Percentiles rank a stretch among this genome's conserved stretches.
Conservation (phyloP, 441 rosid species). For the Flueggea neowawraea region DNA sequence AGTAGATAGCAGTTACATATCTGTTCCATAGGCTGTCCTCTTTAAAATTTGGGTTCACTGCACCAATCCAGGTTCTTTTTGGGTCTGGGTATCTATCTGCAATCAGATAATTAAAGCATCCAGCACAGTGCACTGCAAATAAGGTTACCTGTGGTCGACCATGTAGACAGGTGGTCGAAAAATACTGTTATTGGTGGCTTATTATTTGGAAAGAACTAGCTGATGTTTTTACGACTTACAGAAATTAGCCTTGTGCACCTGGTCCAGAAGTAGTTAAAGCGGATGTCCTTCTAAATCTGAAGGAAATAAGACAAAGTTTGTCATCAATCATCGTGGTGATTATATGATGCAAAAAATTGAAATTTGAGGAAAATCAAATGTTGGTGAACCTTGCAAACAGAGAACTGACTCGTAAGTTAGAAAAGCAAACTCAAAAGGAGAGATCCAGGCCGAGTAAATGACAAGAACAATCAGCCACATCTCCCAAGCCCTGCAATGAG, state of each 20-base stretch:
- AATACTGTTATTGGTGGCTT: constrained; percentile 16
- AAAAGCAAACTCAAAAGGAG: constrained; percentile 90
- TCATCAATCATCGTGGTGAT: background rate
- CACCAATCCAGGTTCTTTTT: constrained; percentile 77
- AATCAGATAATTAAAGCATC: constrained; percentile 75
- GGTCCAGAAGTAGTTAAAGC: constrained; percentile 70
- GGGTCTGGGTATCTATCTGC: constrained; percentile 56
- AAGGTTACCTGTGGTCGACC: constrained; percentile 68
- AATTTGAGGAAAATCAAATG: constrained; percentile 1
- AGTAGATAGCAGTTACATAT: constrained; percentile 84
- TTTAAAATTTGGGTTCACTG: constrained; percentile 50
- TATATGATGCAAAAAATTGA: background rate
- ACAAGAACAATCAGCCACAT: constrained; percentile 85
- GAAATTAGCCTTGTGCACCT: constrained; percentile 64
- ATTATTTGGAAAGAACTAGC: background rate
- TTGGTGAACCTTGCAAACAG: constrained; percentile 31
- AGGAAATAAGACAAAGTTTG: background rate
- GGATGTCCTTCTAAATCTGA: constrained; percentile 86
- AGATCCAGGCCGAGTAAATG: constrained; percentile 94
- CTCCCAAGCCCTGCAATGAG: constrained; percentile 91
- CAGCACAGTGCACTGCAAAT: constrained; percentile 81
- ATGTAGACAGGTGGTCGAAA: constrained; percentile 10
- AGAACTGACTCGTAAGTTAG: constrained; percentile 43
- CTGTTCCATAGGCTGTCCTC: constrained; percentile 73
- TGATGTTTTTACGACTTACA: constrained; percentile 39